Evolutionary conservation across 768 basidiomycete genomes (phyloP).

Genomic region (Harrya chromipes): DNA sequence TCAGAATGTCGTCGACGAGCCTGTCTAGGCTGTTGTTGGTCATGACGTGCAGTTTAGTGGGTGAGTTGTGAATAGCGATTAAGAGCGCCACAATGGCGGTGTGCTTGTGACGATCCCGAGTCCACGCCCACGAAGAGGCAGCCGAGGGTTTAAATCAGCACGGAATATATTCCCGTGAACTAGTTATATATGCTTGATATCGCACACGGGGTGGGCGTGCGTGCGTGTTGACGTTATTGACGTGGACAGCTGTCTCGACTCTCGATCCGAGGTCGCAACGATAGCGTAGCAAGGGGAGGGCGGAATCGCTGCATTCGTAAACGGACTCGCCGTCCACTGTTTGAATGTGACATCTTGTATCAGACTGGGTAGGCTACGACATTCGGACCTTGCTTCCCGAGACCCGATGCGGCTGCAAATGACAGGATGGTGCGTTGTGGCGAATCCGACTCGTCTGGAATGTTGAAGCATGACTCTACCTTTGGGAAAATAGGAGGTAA

Average conservation of each 20-base stretch:
- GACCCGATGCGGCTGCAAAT: neutral
- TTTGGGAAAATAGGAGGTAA: too few relatives aligned
- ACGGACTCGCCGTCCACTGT: neutral
- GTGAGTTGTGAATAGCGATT: neutral
- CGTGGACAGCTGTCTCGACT: neutral
- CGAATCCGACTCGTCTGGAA: too few relatives aligned
- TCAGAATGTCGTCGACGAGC: constrained; percentile 27
- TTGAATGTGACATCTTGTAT: neutral
- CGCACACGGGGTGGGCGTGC: neutral
- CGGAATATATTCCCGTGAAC: neutral
- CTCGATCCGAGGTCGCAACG: neutral
- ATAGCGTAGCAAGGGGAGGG: too few relatives aligned
- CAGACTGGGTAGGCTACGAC: neutral
- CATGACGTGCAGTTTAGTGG: neutral
- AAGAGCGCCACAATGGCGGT: constrained; percentile 3
- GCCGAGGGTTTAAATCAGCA: neutral
- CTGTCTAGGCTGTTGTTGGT: constrained; percentile 17
- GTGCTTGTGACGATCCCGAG: neutral
- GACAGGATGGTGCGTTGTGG: too few relatives aligned
- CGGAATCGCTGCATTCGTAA: too few relatives aligned
- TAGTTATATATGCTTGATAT: neutral
- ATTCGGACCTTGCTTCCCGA: neutral
- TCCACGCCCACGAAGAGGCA: neutral
- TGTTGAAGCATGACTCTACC: too few relatives aligned
- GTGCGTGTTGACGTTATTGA: too few relatives aligned